Percentiles rank a stretch among this genome's conserved stretches.
Conservation (phyloP, 1,139 yeast species). For the Wickerhamomyces sp. region DNA sequence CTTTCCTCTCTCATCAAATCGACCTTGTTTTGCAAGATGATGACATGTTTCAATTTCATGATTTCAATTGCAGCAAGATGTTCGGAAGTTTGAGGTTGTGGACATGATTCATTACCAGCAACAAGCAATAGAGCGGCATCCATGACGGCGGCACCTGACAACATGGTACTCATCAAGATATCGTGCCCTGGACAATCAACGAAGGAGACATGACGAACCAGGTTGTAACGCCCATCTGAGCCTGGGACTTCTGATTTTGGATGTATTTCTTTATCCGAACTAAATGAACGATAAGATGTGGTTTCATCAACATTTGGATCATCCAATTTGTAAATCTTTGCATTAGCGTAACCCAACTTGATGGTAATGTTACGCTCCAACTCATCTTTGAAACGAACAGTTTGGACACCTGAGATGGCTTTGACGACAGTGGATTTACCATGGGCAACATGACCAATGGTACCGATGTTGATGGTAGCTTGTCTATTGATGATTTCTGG, state of each 20-base stretch:
- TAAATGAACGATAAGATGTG: slow-evolving; percentile 89
- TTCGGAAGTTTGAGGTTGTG: slow-evolving; percentile 99
- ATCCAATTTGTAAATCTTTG: slow-evolving; percentile 93
- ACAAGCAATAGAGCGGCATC: slow-evolving; percentile 95
- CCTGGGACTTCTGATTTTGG: slow-evolving; percentile 90
- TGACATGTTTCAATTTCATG: slow-evolving; percentile 96
- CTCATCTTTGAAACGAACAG: slow-evolving; percentile 98
- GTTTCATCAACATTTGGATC: slow-evolving; percentile 89
- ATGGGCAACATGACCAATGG: slow-evolving; percentile 99
- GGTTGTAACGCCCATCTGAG: slow-evolving; percentile 78
- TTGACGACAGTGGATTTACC: slow-evolving; percentile 98
- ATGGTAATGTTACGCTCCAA: slow-evolving; percentile 98
- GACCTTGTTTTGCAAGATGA: slow-evolving; percentile 95
- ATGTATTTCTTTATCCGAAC: slow-evolving; percentile 88
- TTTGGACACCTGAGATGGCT: slow-evolving; percentile 98
- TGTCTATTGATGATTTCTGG: slow-evolving; percentile 97
- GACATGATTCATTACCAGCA: slow-evolving; percentile 99
- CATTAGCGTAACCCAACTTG: slow-evolving; percentile 97
- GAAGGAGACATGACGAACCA: slow-evolving; percentile 94
- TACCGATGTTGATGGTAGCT: slow-evolving; percentile 98
- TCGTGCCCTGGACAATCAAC: slow-evolving; percentile 99
- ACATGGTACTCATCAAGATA: slow-evolving; percentile 99
- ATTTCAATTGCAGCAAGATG: slow-evolving; percentile 99
- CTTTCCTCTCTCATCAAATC: slow-evolving; percentile 98
- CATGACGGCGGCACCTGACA: slow-evolving; percentile 99